Conservation (phyloP, 2,329 filamentous ascomycete species). For the Leptographium flavum region DNA sequence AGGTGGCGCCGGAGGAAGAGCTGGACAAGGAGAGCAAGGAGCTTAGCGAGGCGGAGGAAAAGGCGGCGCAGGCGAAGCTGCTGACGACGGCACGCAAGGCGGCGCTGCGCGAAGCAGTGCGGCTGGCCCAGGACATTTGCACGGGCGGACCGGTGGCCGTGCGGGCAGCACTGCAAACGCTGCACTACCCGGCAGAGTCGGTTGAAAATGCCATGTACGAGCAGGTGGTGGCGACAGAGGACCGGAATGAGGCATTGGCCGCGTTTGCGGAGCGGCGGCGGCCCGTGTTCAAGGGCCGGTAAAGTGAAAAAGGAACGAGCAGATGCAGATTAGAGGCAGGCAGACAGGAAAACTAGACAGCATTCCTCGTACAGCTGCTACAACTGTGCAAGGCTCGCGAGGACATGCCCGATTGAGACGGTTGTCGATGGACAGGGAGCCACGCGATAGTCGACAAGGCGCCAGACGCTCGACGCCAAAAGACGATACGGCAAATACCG, state of each 20-base stretch:
- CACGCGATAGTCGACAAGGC: no score
- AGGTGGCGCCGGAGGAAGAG: conserved; percentile 34
- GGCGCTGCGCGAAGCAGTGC: conserved; percentile 62
- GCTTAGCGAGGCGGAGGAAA: conserved; percentile 22
- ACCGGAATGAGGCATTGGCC: conserved; percentile 73
- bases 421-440: no score
- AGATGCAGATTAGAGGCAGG: no score
- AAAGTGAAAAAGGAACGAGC: no score
- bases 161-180: conserved; percentile 63
- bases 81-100: conserved; percentile 47
- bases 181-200: conserved; percentile 56
- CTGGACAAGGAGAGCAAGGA: neutral
- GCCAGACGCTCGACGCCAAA: no score
- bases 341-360: no score
- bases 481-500: no score
- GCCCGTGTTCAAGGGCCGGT: conserved; percentile 42
- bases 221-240: conserved; percentile 67
- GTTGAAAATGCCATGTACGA: conserved; percentile 84
- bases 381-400: no score
- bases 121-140: conserved; percentile 72
- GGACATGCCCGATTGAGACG: no score
- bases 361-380: no score
- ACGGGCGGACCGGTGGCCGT: conserved; percentile 69
- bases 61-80: conserved; percentile 23
- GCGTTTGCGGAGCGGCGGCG: conserved; percentile 61